These are phyloP conservation scores for Apophysomyces ossiformis DNA, from an alignment of 371 early-diverging fungal genomes.

Conservation along the genomic window DNA sequence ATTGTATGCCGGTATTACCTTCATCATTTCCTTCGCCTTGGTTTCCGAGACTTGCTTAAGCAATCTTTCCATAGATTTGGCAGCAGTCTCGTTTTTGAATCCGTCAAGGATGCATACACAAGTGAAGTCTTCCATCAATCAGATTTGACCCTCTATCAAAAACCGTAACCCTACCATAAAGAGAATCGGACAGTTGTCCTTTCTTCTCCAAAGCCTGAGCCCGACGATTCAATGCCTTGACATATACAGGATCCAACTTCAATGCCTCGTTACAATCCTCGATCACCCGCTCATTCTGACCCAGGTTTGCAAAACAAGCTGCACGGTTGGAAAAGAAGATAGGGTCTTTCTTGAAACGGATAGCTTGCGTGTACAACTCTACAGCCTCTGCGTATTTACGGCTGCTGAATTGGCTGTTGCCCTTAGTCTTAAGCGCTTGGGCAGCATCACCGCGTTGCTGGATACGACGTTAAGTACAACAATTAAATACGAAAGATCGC, in stretches of 20 bases:
- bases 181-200: slow-evolving; percentile 71
- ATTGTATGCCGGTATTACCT: slow-evolving; percentile 29
- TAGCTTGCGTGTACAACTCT: slow-evolving; percentile 86
- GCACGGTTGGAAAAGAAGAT: slow-evolving; percentile 96
- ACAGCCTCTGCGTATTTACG: slow-evolving; percentile 87
- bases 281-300: slow-evolving; percentile 74
- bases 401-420: slow-evolving; percentile 86
- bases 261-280: slow-evolving; percentile 76
- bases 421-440: slow-evolving; percentile 79
- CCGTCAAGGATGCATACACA: slow-evolving; percentile 92
- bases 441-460: slow-evolving; percentile 72
- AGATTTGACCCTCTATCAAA: not conserved
- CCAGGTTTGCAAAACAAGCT: slow-evolving; percentile 83
- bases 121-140: slow-evolving; percentile 73
- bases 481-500: not conserved
- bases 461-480: not conserved
- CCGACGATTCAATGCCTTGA: slow-evolving; percentile 84
- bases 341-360: slow-evolving; percentile 76
- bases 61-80: slow-evolving; percentile 87
- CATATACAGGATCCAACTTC: slow-evolving; percentile 74
- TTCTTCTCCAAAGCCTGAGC: slow-evolving; percentile 83
- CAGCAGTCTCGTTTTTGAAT: slow-evolving; percentile 84
- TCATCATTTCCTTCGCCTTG: slow-evolving; percentile 80
- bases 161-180: slow-evolving; percentile 62
- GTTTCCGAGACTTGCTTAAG: slow-evolving; percentile 81